Conservation (phyloP, 495 filamentous ascomycete species). For the Neohortaea acidophila region DNA sequence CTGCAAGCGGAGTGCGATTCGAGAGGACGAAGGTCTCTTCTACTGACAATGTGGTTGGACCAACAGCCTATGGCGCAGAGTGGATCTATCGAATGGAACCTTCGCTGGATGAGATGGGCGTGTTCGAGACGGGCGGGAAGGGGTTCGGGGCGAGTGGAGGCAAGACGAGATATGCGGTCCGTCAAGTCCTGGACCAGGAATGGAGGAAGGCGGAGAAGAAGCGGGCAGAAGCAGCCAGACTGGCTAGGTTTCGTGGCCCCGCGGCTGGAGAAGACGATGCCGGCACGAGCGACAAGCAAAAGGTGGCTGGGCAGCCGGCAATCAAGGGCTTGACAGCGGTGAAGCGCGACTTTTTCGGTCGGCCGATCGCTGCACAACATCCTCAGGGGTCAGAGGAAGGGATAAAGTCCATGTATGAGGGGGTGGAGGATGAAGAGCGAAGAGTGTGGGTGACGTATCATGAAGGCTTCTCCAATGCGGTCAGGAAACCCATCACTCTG, state of each 20-base stretch:
- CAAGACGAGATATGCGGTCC: slow-evolving; percentile 59
- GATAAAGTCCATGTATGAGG: slow-evolving; percentile 9
- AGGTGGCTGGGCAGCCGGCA: slow-evolving; percentile 22
- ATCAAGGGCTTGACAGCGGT: slow-evolving; percentile 27
- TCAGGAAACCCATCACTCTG: slow-evolving; percentile 78
- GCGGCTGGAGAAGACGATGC: not conserved
- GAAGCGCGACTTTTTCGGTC: slow-evolving; percentile 85
- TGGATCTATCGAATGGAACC: slow-evolving; percentile 95
- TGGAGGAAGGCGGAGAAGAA: slow-evolving; percentile 44
- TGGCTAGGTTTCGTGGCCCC: slow-evolving; percentile 18
- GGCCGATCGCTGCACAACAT: slow-evolving; percentile 40
- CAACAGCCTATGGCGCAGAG: slow-evolving; percentile 20
- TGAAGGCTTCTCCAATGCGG: slow-evolving; percentile 93
- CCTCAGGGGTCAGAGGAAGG: not conserved
- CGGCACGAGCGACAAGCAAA: slow-evolving; percentile 18
- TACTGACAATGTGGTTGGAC: slow-evolving; percentile 32
- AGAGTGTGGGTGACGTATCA: slow-evolving; percentile 87
- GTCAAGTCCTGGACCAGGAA: slow-evolving; percentile 84
- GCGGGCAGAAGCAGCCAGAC: slow-evolving; percentile 30
- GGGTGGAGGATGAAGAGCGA: slow-evolving; percentile 26
- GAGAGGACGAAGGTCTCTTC: slow-evolving; percentile 66
- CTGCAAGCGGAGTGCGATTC: slow-evolving; percentile 62
- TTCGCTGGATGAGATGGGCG: slow-evolving; percentile 55
- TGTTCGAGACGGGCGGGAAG: slow-evolving; percentile 39
- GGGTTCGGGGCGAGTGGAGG: slow-evolving; percentile 36